A percentile compares a stretch with the other conserved stretches of the same genome.
Conservation (phyloP, 208 protist genomes). For the Wallacemonas sp. region DNA sequence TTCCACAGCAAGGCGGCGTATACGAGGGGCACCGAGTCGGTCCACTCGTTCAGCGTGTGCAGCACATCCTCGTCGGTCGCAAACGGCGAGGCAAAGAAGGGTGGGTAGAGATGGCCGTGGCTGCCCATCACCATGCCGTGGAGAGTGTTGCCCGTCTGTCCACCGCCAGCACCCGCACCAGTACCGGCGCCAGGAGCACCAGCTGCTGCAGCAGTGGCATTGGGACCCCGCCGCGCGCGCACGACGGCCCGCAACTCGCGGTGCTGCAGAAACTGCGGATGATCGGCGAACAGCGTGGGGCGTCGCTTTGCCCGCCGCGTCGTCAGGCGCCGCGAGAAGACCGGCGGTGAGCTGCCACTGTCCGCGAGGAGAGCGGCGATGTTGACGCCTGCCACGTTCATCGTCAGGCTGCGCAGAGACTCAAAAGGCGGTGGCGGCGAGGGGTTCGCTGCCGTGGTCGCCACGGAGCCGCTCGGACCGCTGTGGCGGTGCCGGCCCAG, state of each 20-base stretch:
- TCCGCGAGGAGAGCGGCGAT: conserved; percentile 47
- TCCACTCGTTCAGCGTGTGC: conserved; percentile 67
- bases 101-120: conserved; percentile 23
- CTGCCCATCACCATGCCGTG: conserved; percentile 18
- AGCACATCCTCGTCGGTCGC: conserved; percentile 77
- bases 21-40: conserved; percentile 48
- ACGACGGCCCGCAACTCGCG: conserved; percentile 43
- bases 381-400: conserved; percentile 43
- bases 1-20: conserved; percentile 83
- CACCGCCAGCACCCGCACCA: background rate
- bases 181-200: no score
- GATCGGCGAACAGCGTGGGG: conserved; percentile 41
- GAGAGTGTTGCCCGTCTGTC: background rate
- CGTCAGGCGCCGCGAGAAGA: conserved; percentile 44
- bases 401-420: background rate
- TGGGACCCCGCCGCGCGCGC: conserved; percentile 9
- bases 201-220: background rate
- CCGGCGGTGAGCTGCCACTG: conserved; percentile 47
- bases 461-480: background rate
- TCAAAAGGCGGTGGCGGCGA: background rate
- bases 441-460: background rate
- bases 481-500: no score
- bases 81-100: conserved; percentile 59
- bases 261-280: conserved; percentile 57
- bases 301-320: conserved; percentile 44